Base-by-base conservation (phyloP, 2,329 filamentous ascomycete species). In the Emmonsiellopsis sp. region DNA sequence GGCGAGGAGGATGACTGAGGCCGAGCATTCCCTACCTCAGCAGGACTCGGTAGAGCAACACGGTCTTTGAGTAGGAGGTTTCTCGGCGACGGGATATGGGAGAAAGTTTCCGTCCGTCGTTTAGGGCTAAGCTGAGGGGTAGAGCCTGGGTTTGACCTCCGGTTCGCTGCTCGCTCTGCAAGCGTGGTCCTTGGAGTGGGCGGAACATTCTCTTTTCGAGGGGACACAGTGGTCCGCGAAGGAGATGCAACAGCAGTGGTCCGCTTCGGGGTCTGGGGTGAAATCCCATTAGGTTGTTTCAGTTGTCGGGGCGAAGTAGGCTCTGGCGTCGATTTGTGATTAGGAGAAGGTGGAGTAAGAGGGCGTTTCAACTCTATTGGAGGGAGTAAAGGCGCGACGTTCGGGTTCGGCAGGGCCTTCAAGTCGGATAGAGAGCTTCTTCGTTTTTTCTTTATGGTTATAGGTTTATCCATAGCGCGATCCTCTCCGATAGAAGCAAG, bases 361-460 rank as follows among this genome's bases (percentile, higher is more conserved):
- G 72, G 68, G 60, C 71, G 63, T 67, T 75, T 61, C 21, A 58
- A 52, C 17, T 68, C 62, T 40, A 60, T 62, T 9, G 66, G 59
- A 9, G 68, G 70, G 13, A 67, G 53, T 39, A 61, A 57, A 10
- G 67, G 62, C 7, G 55, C 43, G 70, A 74, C 78, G 7, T 84
- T 76, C 42, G 77, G 67, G 33, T 68, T 79, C 71, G 92, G 84
- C 14, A 88, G 74, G 53, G 75, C 78, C 60, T 83, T 86, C 47
- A 97, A 77, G 67, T 97, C 92, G 4, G 91, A 95, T 42, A 97
- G 73, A 31, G 91, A 96, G 71, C 91, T 96, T 65, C 92, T 84
- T 53, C 92, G 81, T 74, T 95, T 96, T 73, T 85, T 91, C 65
- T 80, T 84, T n/a, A 68, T 68, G 58, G 66, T 74, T 54, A 44